Evolutionary conservation across 306 rosid species (phyloP), one percentile per base, ranked within the genome.

Genomic region (Mucuna pruriens): DNA sequence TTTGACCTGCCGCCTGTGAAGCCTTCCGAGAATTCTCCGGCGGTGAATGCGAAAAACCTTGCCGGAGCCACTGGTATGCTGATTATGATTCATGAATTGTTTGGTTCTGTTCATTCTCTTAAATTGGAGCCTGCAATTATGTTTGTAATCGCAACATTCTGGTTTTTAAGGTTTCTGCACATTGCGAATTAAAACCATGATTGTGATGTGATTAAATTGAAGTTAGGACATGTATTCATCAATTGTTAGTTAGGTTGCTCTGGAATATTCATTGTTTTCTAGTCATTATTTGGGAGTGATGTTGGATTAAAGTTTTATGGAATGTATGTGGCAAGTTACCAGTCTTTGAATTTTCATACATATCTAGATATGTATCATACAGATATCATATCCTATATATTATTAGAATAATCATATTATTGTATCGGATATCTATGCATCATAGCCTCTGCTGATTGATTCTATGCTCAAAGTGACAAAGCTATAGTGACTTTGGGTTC

Each of bases 21-120:
- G 58, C 54, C 33, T 25, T 55, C 46, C 31, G 86, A 77, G 36
- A 61, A 4, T 61, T 63, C 51, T 33, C 61, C 20, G 13, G 70
- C 44, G 29, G 83, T 74, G 72, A 87, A 82, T 40, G 74, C 62
- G 60, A 85, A 79, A 26, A 48, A 54, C 31, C 55, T 86, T 42
- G 65, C 74, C 42, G 81, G 72, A 25, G 75, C 58, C 26, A 52
- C 85, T 2, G 91, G 95, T 92, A 86, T 22, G 45, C 17, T 73
- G 3, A 34, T 10, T n/a, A 2, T 10, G 17, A 40, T 62, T 16
- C 49, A 5, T 66, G 76, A 61, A 66, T 74, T 42, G 25, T 51
- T 49, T 45, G 7, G 10, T 57, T 34, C 16, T 31, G 66, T 20
- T 34, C 11, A 36, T 26, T 34, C 29, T 64, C 4, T 34, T 3